Evolutionary conservation across 1,284 basidiomycete species (phyloP).

Genomic region (Laetiporus sulphureus): DNA sequence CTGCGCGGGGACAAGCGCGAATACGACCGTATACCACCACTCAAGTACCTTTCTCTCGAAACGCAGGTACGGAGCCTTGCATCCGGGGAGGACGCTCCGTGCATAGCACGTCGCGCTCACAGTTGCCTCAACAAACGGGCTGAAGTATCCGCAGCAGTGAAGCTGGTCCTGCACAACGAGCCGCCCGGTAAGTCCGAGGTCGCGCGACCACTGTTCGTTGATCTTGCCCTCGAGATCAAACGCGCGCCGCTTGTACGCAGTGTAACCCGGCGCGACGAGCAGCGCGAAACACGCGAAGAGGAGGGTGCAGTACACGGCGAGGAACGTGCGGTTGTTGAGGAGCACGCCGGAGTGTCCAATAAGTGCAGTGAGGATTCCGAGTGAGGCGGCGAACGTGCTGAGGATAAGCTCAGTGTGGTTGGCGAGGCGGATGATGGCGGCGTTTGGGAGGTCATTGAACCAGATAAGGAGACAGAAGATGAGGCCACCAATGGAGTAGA

Average conservation of each 20-base stretch:
- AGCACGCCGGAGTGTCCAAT: constrained; percentile 58
- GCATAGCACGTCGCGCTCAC: constrained; percentile 52
- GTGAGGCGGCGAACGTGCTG: constrained; percentile 43
- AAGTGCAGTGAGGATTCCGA: constrained; percentile 47
- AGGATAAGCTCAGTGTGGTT: constrained; percentile 50
- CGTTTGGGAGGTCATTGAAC: constrained; percentile 51
- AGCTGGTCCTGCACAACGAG: constrained; percentile 52
- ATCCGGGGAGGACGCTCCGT: constrained; percentile 47
- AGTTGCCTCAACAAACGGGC: constrained; percentile 53
- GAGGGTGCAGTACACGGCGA: constrained; percentile 49
- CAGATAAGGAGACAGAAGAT: constrained; percentile 51
- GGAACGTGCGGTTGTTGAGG: constrained; percentile 60
- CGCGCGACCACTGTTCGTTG: constrained; percentile 51
- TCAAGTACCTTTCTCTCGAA: constrained; percentile 42
- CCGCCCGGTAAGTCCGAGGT: constrained; percentile 40
- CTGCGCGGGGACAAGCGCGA: constrained; percentile 47
- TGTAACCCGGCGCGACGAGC: constrained; percentile 54
- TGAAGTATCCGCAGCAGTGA: constrained; percentile 56
- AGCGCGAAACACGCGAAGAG: constrained; percentile 56
- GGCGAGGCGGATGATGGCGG: constrained; percentile 51
- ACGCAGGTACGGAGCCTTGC: constrained; percentile 47
- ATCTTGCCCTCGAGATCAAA: constrained; percentile 64
- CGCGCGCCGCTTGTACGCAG: constrained; percentile 52
- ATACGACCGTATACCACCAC: constrained; percentile 50
- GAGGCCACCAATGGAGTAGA: constrained; percentile 42